phyloP scores from a whole-genome alignment of 257 asterid species.

The Solanum chmielewskii region DNA sequence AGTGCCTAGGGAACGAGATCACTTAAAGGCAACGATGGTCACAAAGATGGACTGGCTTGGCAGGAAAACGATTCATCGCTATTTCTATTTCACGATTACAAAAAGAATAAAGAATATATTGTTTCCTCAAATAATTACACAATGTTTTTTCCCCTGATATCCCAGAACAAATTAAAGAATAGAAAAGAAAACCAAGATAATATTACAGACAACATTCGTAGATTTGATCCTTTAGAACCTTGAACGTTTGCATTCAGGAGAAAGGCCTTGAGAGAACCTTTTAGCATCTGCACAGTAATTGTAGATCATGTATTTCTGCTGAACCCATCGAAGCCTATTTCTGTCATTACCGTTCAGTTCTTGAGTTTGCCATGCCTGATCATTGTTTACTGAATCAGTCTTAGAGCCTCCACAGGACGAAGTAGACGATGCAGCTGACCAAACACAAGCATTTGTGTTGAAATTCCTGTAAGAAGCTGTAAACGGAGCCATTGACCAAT shows the following conservation, averaged over 20 bases:
- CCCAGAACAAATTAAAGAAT: neutral
- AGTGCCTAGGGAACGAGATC: neutral
- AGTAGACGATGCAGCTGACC: neutral
- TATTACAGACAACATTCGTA: neutral
- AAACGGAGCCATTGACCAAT: neutral
- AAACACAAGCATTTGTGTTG: neutral
- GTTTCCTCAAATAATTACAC: neutral
- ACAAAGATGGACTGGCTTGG: neutral
- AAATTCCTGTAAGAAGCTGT: neutral
- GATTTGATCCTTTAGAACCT: neutral
- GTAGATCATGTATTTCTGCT: neutral
- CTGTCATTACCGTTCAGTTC: neutral
- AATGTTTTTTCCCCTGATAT: neutral
- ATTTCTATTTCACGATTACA: neutral
- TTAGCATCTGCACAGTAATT: neutral
- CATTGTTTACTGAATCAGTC: neutral
- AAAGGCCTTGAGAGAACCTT: neutral
- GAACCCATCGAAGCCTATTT: neutral
- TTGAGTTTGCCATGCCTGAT: neutral
- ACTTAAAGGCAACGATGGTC: neutral
- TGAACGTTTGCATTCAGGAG: neutral
- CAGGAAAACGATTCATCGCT: neutral
- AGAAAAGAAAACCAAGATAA: neutral
- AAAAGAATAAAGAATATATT: neutral
- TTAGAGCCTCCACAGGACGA: neutral